Percentiles rank a stretch among this genome's conserved stretches.
These are phyloP conservation scores for Trichoderma endophyticum DNA, from an alignment of 2,329 filamentous ascomycete genomes.

Conservation along the genomic window DNA sequence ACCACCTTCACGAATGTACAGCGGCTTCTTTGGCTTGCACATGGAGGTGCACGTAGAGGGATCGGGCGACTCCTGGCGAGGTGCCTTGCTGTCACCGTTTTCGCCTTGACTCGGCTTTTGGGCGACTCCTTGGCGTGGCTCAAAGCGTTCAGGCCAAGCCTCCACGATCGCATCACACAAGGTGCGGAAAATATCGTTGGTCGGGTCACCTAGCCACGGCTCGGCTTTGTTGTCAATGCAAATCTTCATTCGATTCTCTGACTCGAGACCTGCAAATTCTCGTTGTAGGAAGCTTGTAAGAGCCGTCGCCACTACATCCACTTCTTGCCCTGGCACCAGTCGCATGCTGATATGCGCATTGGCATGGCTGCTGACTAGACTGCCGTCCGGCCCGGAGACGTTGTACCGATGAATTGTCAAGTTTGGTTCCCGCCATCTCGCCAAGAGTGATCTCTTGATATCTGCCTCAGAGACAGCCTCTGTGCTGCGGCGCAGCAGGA, in stretches of 20 bases:
- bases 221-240: conserved; percentile 91
- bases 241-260: conserved; percentile 76
- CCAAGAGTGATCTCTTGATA: conserved; percentile 84
- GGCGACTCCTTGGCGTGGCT: conserved; percentile 5
- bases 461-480: conserved; percentile 56
- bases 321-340: conserved; percentile 88
- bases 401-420: conserved; percentile 92
- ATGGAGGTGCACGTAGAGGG: conserved; percentile 24
- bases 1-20: conserved; percentile 94
- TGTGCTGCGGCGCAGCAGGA: conserved; percentile 70
- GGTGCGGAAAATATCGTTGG: conserved; percentile 85
- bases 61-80: conserved; percentile 14
- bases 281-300: conserved; percentile 65
- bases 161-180: conserved; percentile 81
- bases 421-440: conserved; percentile 91
- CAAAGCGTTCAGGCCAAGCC: conserved; percentile 68
- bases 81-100: conserved; percentile 19
- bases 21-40: conserved; percentile 56
- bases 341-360: conserved; percentile 86
- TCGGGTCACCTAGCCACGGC: conserved; percentile 90
- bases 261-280: conserved; percentile 71
- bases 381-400: conserved; percentile 86
- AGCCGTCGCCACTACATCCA: conserved; percentile 67
- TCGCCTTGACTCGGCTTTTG: not conserved
- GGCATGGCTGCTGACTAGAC: conserved; percentile 85